Base-by-base conservation (phyloP, 2,329 filamentous ascomycete species). In the Aureobasidium uvarum region DNA sequence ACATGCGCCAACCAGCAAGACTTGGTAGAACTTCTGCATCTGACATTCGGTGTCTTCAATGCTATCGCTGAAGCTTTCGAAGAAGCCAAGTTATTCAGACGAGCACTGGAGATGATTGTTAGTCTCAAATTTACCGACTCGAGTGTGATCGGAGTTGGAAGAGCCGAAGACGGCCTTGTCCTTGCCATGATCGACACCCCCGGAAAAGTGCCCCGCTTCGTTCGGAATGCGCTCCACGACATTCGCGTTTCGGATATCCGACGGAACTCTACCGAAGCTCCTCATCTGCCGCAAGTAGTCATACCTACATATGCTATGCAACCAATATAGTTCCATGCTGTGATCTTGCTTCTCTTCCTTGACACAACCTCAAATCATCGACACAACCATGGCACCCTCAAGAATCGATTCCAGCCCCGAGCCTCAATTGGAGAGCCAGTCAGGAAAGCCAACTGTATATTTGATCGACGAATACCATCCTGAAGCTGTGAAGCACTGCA, bases 401-500 rank as follows among this genome's bases (percentile, higher is more conserved):
- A 59, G 55, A 36, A 59, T 59, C 18, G 55, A 59, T 8, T 59
- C 39, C 6, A 59, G 55, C 28, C 55, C 55, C 5, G 41, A 59
- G 13, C 41, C 39, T 20, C 25, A n/a, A 33, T 4, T 13, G 0
- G 6, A 28, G 5, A 11, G 13, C 10, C 20, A n/a, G 6, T 33
- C 60, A 14, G 6, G 8, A 11, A 68, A 66, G 56, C 67, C 66
- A 51, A 67, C 59, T 25, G 67, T 71, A 3, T 72, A 71, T 59
- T 58, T 71, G 28, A 38, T 74, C 14, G 72, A 75, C 46, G 69
- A 72, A 7, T 74, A 72, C 69, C 73, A 75, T 59, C 64, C 67
- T 11, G 71, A 71, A 28, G 74, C 74, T 13, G 65, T 74, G 48
- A 41, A 66, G 38, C 58, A 68, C 70, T 75, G 74, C 6, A 72